Base-by-base conservation (phyloP, 768 basidiomycete genomes). In the Tulasnella sp. region DNA sequence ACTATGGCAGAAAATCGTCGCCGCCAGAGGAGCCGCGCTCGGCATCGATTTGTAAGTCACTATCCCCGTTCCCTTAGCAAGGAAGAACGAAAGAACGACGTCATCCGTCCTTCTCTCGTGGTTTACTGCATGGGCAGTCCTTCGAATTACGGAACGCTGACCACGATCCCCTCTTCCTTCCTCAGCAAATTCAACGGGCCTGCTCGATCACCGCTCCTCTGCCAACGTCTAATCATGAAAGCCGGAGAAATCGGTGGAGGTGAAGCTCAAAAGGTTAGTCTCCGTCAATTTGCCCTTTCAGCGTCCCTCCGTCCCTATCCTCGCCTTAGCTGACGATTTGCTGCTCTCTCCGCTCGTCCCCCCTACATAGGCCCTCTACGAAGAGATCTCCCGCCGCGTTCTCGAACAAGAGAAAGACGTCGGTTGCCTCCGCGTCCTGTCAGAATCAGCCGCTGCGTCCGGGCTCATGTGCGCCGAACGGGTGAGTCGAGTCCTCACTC, bases 371-470 rank as follows among this genome's bases (percentile, higher is more conserved):
- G 82, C 85, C 1, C 76, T 88, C 42, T 81, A 90, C 63, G 83
- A 83, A 29, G 82, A 82, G n/a, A 79, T 92, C 5, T 91, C 88
- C 82, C 84, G 88, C 75, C 87, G 86, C 26, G 86, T 87, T 77
- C 85, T 89, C 77, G 86, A 89, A 76, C 83, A 89, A 9, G 83
- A 82, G 47, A 84, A 85, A 77, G 89, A 92, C 78, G 85, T 90
- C 62, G 83, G 84, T 1, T 87, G 90, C 74, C 77, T 82, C 73
- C 79, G 85, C 32, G 81, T 88, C 39, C 84, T 94, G 47, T 84
- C 87, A 1, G 82, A 86, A 16, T 76, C 86, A 22, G 89, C 90
- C 12, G 86, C 86, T 70, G 80, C 80, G 16, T 79, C 81, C 26
- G 85, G 84, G 0, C 77, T 90, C 69, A 87, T 92, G 85, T 77